Base-by-base conservation (phyloP, 495 filamentous ascomycete species). In the Rusavskia elegans region DNA sequence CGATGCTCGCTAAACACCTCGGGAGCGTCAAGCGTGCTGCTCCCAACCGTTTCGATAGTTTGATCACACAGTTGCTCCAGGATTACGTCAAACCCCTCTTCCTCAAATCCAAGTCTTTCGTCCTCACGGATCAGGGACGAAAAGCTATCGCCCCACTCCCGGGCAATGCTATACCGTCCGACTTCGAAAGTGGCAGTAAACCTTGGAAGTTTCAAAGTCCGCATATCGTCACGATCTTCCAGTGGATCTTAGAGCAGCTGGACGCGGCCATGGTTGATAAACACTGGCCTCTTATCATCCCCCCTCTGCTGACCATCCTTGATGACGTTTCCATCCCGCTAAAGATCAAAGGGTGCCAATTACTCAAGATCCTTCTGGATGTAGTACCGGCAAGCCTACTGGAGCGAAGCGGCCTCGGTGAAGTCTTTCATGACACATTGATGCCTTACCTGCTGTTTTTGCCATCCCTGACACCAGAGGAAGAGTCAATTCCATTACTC, bases 241-340 rank as follows among this genome's bases (percentile, higher is more conserved):
- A 68, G 14, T 94, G 86, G 86, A 69, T 75, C 0, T 66, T 89
- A 7, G 48, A 62, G 1, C 66, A 70, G 32, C 60, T 77, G 20
- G 66, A 75, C 42, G 41, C 40, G 13, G 42, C 53, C 7, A 49
- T 54, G 16, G 14, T 77, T 4, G 70, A 76, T 56, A 52, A 57
- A 5, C 71, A 85, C 53, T 95, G 89, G 80, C 80, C 78, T 0
- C 75, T 93, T n/a, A 76, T 85, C 40, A 73, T 90, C n/a, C 92
- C 92, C 1, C 84, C 86, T 1, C 69, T 95, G 0, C 74, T 98
- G 3, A 78, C 82, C 4, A 70, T 97, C 2, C 71, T 87, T 49
- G 92, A 97, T 63, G 84, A 89, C 61, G 61, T 70, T 14, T 67
- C 72, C 42, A 65, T 75, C 1, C 40, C 63, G 0, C 68, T 80